Base-by-base conservation (phyloP, 176 grass and related monocot genomes). In the Hyparrhenia diplandra region DNA sequence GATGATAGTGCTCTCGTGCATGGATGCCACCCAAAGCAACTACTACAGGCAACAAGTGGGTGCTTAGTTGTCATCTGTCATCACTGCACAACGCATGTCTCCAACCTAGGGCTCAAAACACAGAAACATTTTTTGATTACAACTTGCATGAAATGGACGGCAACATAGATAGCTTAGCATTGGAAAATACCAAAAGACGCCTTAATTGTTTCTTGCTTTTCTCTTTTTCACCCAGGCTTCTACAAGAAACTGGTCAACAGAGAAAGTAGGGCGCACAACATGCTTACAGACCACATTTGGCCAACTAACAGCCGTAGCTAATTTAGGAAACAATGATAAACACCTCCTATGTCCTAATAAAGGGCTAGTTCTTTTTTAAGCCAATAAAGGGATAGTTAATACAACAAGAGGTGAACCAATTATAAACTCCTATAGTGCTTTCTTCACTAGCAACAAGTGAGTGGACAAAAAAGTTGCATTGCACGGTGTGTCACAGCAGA, bases 251-350 rank as follows among this genome's bases (percentile, higher is more conserved):
- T 47, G 45, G 45, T 47, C 14, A 4, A 45, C 45, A 17, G 13
- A 46, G 13, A 16, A 16, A 46, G 42, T 11, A 39, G 30, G 21
- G 18, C 34, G 40, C 4, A 55, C 36, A 60, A 36, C 9, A 68
- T 7, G 46, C 41, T 14, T 5, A 34, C 21, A 47, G 13, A 42
- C 36, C 42, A 34, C 31, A 16, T 29, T 64, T 31, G 70, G 21
- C 28, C 64, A 40, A 76, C 10, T 13, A 40, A 37, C 8, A 65
- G 35, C 39, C 40, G 3, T 0, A 34, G 23, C 23, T 70, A 59
- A 59, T 45, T 79, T 27, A 65, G 6, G 7, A 73, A 47, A 47
- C 27, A 18, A 88, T 29, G 58, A 67, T 36, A 74, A 80, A 68
- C 30, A 68, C 60, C 11, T 67, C 37, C n/a, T n/a, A n/a, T n/a